Conservation (phyloP, 768 basidiomycete genomes). For the Stropharia rugosoannulata region DNA sequence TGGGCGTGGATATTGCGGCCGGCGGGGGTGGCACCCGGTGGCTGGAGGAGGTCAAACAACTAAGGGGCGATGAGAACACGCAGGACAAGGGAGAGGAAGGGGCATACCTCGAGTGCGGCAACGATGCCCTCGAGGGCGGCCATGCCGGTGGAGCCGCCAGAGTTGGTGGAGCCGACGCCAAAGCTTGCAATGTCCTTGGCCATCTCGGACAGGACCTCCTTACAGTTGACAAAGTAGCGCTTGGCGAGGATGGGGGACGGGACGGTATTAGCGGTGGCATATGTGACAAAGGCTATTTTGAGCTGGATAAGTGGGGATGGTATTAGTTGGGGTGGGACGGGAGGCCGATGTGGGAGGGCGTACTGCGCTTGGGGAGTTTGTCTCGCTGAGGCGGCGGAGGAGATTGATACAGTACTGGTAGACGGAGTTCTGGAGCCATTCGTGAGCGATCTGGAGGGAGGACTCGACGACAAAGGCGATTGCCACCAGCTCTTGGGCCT, state of each 20-base stretch:
- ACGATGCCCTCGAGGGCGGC: slow-evolving; percentile 72
- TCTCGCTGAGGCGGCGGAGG: slow-evolving; percentile 40
- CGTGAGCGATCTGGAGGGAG: slow-evolving; percentile 49
- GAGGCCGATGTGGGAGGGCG: slow-evolving; percentile 5
- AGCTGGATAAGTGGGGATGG: slow-evolving; percentile 6
- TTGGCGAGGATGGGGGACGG: slow-evolving; percentile 57
- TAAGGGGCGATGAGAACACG: slow-evolving; percentile 9
- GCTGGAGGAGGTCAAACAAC: slow-evolving; percentile 39
- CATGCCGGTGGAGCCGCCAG: slow-evolving; percentile 52
- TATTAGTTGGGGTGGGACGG: not conserved
- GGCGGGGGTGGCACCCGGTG: slow-evolving; percentile 10
- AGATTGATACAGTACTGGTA: not conserved
- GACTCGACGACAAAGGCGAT: slow-evolving; percentile 63
- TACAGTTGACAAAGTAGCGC: slow-evolving; percentile 52
- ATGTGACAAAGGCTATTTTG: slow-evolving; percentile 54
- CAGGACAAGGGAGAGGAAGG: not conserved
- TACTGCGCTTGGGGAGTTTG: slow-evolving; percentile 38
- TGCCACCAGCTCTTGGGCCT: slow-evolving; percentile 30
- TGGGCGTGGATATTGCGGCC: slow-evolving; percentile 29
- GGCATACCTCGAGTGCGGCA: slow-evolving; percentile 63
- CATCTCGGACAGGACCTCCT: slow-evolving; percentile 41
- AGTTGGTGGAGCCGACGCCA: slow-evolving; percentile 57
- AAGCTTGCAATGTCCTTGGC: slow-evolving; percentile 42
- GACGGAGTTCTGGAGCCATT: slow-evolving; percentile 39
- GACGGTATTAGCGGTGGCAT: slow-evolving; percentile 55